Evolutionary conservation across 495 filamentous ascomycete species (phyloP), one percentile per base, ranked within the genome.

Genomic region (Xylaria intraflava): DNA sequence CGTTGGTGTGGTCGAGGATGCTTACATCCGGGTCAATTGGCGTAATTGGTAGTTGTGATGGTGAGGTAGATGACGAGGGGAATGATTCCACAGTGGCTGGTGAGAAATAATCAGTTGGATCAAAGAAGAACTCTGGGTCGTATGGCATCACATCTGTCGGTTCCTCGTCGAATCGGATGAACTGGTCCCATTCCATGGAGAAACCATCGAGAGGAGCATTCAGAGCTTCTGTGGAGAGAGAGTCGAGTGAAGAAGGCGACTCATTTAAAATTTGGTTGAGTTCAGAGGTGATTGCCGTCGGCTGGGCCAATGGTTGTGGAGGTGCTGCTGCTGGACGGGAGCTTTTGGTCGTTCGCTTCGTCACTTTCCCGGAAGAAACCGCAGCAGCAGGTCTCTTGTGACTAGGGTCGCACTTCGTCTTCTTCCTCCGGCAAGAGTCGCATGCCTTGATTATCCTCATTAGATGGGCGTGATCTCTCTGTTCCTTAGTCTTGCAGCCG

Each of bases 361-460:
- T 41, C 51, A 68, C 67, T 26, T 62, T 38, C 35, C 59, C 60
- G 11, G 71, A 64, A 46, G 68, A 51, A 65, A 62, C n/a, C 63
- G 57, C 39, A 56, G 65, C 69, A 43, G 61, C 47, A 12, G 70
- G 59, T 65, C 74, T 72, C 65, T 66, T 73, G 62, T 78, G 75
- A 61, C 67, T 73, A 4, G 75, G 75, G 53, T 78, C 75, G 60
- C 75, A 78, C 43, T 74, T 69, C n/a, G 73, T 62, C 72, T 81
- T 81, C 70, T 78, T 81, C 58, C 61, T 65, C 56, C 69, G 61
- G 72, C 78, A 82, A 45, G 71, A 56, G 33, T 79, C 77, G 64
- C 78, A 82, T 14, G 78, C 78, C 69, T 80, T 80, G 62, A 82
- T 76, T 61, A 77, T 77, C 23, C 78, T 64, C 78, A 82, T 82